phyloP scores from a whole-genome alignment of 2,329 filamentous ascomycete species.

The Aspergillus japonicus region DNA sequence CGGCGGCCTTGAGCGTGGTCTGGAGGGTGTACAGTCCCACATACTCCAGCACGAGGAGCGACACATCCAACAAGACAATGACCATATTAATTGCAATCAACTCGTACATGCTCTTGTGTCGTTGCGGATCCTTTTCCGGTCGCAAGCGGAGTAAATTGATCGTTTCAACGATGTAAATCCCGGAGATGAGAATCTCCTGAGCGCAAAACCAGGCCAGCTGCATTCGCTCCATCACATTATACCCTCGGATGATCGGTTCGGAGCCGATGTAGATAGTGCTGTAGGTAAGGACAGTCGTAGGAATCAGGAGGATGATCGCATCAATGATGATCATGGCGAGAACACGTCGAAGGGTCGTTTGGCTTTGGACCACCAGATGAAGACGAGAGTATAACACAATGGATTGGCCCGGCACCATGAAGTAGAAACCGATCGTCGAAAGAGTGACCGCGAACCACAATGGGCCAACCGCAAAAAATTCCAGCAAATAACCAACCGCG shows the following conservation, averaged over 20 bases:
- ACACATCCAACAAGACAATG: constrained; percentile 49
- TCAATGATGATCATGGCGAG: constrained; percentile 59
- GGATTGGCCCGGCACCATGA: constrained; percentile 61
- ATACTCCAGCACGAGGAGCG: constrained; percentile 45
- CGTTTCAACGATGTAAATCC: constrained; percentile 55
- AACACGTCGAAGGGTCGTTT: constrained; percentile 48
- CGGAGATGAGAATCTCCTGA: constrained; percentile 49
- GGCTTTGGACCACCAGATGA: constrained; percentile 57
- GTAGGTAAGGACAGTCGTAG: constrained; percentile 56
- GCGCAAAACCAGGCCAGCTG: constrained; percentile 46
- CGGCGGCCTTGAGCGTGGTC: constrained; percentile 46
- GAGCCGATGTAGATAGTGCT: constrained; percentile 33
- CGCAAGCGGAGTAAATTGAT: constrained; percentile 43
- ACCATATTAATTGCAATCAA: constrained; percentile 50
- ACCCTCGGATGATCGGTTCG: constrained; percentile 33
- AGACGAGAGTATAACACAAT: constrained; percentile 64
- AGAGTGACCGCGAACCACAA: constrained; percentile 40
- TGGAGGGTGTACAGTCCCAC: constrained; percentile 45
- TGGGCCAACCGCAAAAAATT: constrained; percentile 36
- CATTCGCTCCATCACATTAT: constrained; percentile 45
- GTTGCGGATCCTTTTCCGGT: constrained; percentile 34
- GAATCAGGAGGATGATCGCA: constrained; percentile 52
- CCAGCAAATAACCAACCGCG: constrained; percentile 42
- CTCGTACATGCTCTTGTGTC: constrained; percentile 48
- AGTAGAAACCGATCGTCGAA: constrained; percentile 55